Percentiles rank a stretch among this genome's conserved stretches.
These are phyloP conservation scores for Fusarium sulawesiense DNA, from an alignment of 2,329 filamentous ascomycete genomes.

Conservation along the genomic window DNA sequence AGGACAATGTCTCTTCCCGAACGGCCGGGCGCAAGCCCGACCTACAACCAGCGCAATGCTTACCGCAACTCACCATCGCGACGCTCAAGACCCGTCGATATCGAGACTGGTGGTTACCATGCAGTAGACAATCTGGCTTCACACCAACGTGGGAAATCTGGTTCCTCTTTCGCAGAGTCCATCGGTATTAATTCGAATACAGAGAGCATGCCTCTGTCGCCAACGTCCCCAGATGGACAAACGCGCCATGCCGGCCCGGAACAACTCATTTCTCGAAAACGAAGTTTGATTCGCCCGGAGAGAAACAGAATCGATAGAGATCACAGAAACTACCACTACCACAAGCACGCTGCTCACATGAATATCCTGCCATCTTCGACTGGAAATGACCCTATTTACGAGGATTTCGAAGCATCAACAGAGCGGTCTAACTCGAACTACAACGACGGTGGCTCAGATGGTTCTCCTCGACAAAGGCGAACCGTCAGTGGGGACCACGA, in stretches of 20 bases:
- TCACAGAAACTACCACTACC: conserved; percentile 96
- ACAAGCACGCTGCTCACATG: conserved; percentile 95
- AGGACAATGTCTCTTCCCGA: conserved; percentile 71
- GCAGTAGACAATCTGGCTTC: conserved; percentile 54
- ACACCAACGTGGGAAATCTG: conserved; percentile 68
- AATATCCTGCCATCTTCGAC: conserved; percentile 89
- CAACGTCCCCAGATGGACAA: conserved; percentile 52
- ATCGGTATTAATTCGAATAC: conserved; percentile 66
- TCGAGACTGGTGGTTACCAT: conserved; percentile 72
- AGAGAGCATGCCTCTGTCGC: conserved; percentile 67
- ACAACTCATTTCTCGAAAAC: conserved; percentile 72
- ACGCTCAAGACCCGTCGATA: conserved; percentile 72
- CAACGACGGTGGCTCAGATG: conserved; percentile 60
- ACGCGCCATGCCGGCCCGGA: conserved; percentile 47
- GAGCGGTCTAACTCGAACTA: conserved; percentile 62
- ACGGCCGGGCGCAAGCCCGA: conserved; percentile 72
- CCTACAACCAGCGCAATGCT: conserved; percentile 69
- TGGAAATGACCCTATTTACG: conserved; percentile 87
- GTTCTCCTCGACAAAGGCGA: conserved; percentile 55
- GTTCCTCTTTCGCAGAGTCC: conserved; percentile 69
- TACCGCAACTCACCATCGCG: conserved; percentile 77
- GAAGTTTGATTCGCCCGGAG: conserved; percentile 90
- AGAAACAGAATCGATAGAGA: conserved; percentile 84
- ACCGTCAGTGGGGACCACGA: conserved; percentile 49
- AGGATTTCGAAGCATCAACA: conserved; percentile 77